phyloP scores from a whole-genome alignment of 2,329 filamentous ascomycete genomes.

The Beauveria brongniartii region DNA sequence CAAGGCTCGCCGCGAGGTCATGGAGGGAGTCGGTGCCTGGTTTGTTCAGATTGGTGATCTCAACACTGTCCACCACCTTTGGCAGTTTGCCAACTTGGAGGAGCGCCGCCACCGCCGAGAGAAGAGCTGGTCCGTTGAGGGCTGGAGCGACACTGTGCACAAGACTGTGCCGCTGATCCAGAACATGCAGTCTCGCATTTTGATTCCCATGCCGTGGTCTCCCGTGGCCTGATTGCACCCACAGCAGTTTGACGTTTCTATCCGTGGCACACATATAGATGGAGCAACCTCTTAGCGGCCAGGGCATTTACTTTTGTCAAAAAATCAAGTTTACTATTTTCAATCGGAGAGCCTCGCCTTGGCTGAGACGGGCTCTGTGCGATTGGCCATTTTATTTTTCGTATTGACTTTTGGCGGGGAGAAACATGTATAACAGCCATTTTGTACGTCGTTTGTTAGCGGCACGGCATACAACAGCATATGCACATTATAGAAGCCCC shows the following conservation, averaged over 20 bases:
- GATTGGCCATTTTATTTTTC: neutral
- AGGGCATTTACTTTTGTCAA: conserved; percentile 7
- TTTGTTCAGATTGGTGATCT: conserved; percentile 97
- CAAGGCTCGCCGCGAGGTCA: conserved; percentile 85
- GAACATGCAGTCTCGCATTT: conserved; percentile 86
- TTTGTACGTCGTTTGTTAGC: conserved; percentile 4
- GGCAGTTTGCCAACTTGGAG: conserved; percentile 96
- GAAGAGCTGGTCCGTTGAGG: conserved; percentile 90
- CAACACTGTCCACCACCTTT: conserved; percentile 95
- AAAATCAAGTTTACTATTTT: neutral
- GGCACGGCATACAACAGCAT: conserved; percentile 4
- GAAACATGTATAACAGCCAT: conserved; percentile 10
- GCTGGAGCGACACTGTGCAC: conserved; percentile 96
- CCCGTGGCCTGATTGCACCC: conserved; percentile 60
- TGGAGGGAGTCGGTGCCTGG: conserved; percentile 98
- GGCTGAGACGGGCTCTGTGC: neutral
- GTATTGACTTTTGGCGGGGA: neutral
- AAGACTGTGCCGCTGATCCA: conserved; percentile 97
- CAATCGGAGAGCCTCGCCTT: neutral
- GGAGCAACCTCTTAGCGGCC: neutral
- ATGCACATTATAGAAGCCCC: neutral
- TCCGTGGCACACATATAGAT: conserved; percentile 8
- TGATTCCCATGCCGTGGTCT: conserved; percentile 95
- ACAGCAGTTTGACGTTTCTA: neutral
- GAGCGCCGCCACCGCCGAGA: conserved; percentile 85